phyloP scores from a whole-genome alignment of 2,329 filamentous ascomycete species.

The Monosporascus sp. region DNA sequence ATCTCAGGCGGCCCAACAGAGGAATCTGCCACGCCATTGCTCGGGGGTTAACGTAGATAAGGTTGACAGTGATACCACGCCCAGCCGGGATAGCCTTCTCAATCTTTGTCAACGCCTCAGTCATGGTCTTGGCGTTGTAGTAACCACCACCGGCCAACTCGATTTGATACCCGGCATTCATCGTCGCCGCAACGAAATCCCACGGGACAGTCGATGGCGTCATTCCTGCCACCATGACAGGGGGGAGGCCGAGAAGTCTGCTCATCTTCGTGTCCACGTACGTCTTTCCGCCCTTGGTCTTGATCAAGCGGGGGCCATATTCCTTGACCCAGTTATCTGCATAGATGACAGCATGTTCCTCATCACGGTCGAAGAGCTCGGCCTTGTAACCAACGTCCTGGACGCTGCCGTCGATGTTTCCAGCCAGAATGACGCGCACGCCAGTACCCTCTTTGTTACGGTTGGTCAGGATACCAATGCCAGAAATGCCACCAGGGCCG shows the following conservation, averaged over 20 bases:
- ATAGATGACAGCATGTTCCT: constrained; percentile 89
- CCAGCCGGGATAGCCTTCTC: constrained; percentile 78
- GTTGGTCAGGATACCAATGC: constrained; percentile 91
- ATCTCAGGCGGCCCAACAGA: constrained; percentile 70
- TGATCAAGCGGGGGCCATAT: constrained; percentile 86
- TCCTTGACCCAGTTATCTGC: constrained; percentile 98
- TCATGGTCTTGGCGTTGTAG: constrained; percentile 78
- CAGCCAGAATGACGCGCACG: constrained; percentile 91
- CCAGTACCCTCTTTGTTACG: constrained; percentile 98
- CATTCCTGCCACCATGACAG: constrained; percentile 90
- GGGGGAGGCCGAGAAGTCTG: constrained; percentile 75
- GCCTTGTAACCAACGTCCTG: constrained; percentile 95
- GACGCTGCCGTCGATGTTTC: constrained; percentile 85
- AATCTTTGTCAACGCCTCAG: constrained; percentile 75
- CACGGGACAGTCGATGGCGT: constrained; percentile 83
- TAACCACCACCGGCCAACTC: constrained; percentile 88
- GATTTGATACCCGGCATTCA: constrained; percentile 93
- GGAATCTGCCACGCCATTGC: constrained; percentile 94
- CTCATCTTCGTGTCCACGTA: constrained; percentile 98
- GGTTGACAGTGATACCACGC: constrained; percentile 81
- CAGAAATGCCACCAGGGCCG: constrained; percentile 92
- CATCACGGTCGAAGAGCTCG: constrained; percentile 93
- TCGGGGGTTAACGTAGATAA: constrained; percentile 86
- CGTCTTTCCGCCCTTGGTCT: constrained; percentile 81
- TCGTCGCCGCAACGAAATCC: constrained; percentile 88